A percentile compares a stretch with the other conserved stretches of the same genome.
phyloP scores from a whole-genome alignment of 441 rosid genomes.

The Syzygium syzygioides region DNA sequence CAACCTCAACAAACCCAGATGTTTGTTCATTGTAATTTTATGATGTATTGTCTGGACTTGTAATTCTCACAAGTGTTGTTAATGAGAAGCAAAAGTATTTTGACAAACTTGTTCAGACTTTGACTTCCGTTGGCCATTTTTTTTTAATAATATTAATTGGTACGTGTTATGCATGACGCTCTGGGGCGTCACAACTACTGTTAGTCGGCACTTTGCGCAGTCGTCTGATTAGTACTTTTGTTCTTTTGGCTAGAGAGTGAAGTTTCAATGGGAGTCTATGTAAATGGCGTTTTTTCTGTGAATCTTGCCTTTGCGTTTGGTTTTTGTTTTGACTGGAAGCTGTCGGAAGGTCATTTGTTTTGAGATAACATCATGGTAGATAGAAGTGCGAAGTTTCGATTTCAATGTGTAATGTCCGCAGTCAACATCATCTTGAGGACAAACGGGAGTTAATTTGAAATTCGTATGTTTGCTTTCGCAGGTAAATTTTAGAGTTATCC shows the following conservation, averaged over 20 bases:
- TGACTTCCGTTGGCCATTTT: too few relatives aligned
- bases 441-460: not conserved
- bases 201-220: not conserved
- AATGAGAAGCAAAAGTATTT: too few relatives aligned
- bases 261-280: not conserved
- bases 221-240: not conserved
- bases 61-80: too few relatives aligned
- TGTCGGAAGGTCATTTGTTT: not conserved
- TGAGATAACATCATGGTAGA: not conserved
- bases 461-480: not conserved
- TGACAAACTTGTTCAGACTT: too few relatives aligned
- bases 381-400: not conserved
- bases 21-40: too few relatives aligned
- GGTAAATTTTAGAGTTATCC: not conserved
- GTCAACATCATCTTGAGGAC: not conserved
- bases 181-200: not conserved
- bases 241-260: not conserved
- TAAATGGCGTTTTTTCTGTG: not conserved
- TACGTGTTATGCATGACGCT: too few relatives aligned
- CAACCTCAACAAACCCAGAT: too few relatives aligned
- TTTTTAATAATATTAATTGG: too few relatives aligned
- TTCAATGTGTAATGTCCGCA: not conserved
- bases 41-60: too few relatives aligned
- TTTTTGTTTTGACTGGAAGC: not conserved
- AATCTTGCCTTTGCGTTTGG: not conserved